These are phyloP conservation scores for Colletotrichum sp. DNA, from an alignment of 2,329 filamentous ascomycete species.

Conservation along the genomic window DNA sequence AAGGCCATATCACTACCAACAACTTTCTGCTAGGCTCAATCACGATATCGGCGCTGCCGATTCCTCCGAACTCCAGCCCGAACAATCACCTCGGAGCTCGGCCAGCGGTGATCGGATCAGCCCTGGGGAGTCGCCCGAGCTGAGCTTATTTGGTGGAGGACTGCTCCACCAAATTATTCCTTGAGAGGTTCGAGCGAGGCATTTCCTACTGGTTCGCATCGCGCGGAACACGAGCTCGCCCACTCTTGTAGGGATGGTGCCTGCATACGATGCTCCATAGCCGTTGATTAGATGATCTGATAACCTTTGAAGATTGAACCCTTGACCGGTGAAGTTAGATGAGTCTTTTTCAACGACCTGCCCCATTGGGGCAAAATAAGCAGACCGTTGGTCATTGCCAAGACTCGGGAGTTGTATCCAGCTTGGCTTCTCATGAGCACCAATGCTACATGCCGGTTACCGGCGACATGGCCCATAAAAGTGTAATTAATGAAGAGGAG, in stretches of 20 bases:
- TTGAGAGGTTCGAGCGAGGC: background rate
- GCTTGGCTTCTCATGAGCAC: background rate
- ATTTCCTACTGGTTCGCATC: background rate
- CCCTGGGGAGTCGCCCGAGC: background rate
- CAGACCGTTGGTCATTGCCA: background rate
- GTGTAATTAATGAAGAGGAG: background rate
- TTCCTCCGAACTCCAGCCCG: background rate
- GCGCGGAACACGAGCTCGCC: background rate
- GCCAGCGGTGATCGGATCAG: background rate
- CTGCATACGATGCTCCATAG: background rate
- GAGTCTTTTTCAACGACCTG: constrained; percentile 4
- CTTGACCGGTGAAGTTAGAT: background rate
- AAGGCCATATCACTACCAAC: background rate
- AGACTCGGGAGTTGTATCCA: background rate
- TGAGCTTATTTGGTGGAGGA: background rate
- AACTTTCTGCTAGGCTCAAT: background rate
- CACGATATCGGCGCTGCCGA: background rate
- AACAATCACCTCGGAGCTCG: background rate
- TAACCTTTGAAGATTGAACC: background rate
- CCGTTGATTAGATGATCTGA: constrained; percentile 20
- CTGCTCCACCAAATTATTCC: background rate
- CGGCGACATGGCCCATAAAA: background rate
- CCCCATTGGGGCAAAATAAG: background rate
- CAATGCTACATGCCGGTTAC: background rate
- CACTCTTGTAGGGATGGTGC: background rate